A percentile compares a stretch with the other conserved stretches of the same genome.
Conservation (phyloP, 1,284 basidiomycete genomes). For the Xerocomus amazonicus region DNA sequence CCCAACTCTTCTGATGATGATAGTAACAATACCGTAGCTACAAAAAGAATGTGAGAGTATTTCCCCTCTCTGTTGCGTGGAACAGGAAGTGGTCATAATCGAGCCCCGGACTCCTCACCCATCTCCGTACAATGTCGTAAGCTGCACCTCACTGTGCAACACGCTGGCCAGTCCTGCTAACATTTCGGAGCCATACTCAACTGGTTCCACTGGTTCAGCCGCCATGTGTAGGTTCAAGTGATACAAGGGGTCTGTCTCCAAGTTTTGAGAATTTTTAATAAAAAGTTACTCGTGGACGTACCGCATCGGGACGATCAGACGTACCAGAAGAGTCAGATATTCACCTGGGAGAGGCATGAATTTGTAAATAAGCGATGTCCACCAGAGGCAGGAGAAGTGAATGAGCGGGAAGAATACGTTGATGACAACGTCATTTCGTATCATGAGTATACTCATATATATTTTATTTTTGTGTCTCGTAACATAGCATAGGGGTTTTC, state of each 20-base stretch:
- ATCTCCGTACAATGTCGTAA: background rate
- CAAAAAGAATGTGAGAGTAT: no score
- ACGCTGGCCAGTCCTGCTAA: conserved; percentile 7
- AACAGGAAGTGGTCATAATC: no score
- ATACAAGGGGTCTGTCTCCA: conserved; percentile 17
- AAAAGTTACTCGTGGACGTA: background rate
- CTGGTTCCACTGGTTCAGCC: conserved; percentile 2
- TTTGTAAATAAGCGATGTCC: background rate
- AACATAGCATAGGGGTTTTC: no score
- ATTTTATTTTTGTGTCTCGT: no score
- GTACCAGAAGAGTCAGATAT: conserved; percentile 21
- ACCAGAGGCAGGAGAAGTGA: background rate
- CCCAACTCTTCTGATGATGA: no score
- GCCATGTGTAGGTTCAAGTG: conserved; percentile 21
- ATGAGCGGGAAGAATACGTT: conserved; percentile 19
- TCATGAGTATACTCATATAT: no score
- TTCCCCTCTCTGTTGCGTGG: no score
- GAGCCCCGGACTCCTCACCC: no score
- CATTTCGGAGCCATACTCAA: conserved; percentile 9
- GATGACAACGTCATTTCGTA: no score
- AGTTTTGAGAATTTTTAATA: no score
- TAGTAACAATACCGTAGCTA: no score
- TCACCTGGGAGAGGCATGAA: background rate
- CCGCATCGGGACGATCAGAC: background rate
- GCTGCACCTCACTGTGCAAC: background rate